phyloP scores from a whole-genome alignment of 331 rosid genomes.

The Rosa hybrid region DNA sequence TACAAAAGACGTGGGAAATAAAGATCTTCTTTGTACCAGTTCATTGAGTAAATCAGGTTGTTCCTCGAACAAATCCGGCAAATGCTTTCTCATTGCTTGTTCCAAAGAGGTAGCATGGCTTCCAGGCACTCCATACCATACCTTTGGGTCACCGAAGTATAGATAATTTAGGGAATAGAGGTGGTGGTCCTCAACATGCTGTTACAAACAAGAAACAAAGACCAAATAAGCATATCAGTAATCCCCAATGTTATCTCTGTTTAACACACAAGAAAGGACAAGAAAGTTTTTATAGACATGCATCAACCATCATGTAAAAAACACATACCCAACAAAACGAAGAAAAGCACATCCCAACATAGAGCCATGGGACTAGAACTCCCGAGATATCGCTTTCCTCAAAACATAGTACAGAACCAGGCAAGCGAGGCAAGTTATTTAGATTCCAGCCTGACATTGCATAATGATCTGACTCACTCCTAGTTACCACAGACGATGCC shows the following conservation, averaged over 20 bases:
- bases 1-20: background rate
- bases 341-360: conserved; percentile 98
- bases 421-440: conserved; percentile 82
- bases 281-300: background rate
- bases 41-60: conserved; percentile 92
- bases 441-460: conserved; percentile 89
- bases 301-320: background rate
- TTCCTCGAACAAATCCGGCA: conserved; percentile 88
- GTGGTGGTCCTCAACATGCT: conserved; percentile 99
- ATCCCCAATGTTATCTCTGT: background rate
- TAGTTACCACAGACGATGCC: conserved; percentile 39
- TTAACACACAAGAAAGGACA: conserved; percentile 12
- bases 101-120: conserved; percentile 71
- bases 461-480: conserved; percentile 49
- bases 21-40: conserved; percentile 51
- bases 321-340: conserved; percentile 97
- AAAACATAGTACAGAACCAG: conserved; percentile 79
- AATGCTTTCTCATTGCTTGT: conserved; percentile 74
- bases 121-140: conserved; percentile 97
- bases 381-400: conserved; percentile 96
- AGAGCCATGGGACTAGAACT: conserved; percentile 97
- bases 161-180: conserved; percentile 89
- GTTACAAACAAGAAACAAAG: conserved; percentile 38
- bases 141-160: conserved; percentile 92
- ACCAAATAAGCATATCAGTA: conserved; percentile 12